Evolutionary conservation across 148 eudicot genomes (phyloP).

Genomic region (Rhododendron henanense): DNA sequence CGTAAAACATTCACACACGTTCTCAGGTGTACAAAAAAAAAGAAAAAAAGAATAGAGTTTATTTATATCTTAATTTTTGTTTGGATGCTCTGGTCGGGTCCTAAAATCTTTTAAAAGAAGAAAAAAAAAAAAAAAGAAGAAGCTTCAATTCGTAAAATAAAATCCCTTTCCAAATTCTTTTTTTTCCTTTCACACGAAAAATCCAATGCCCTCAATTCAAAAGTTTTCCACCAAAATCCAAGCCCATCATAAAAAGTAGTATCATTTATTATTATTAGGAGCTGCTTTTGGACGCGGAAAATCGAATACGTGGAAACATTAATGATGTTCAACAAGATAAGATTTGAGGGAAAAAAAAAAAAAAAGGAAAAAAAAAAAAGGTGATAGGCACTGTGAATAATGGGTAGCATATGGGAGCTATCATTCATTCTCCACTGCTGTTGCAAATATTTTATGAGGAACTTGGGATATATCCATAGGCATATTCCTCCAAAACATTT

Average conservation of each 20-base stretch:
- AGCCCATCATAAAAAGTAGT: not conserved
- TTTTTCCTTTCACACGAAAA: not conserved
- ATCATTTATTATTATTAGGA: not conserved
- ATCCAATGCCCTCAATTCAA: not conserved
- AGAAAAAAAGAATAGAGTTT: not conserved
- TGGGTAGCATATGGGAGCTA: not conserved
- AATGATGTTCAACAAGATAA: not conserved
- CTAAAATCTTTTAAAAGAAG: no score
- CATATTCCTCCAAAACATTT: not conserved
- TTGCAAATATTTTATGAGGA: not conserved
- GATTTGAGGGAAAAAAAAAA: not conserved
- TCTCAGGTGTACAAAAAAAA: not conserved
- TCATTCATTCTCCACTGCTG: not conserved
- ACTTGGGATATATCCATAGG: not conserved
- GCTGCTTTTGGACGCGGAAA: not conserved
- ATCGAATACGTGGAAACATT: not conserved
- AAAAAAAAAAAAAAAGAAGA: no score
- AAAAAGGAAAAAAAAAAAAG: not conserved
- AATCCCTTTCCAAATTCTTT: no score
- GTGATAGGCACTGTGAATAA: not conserved
- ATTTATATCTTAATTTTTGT: not conserved
- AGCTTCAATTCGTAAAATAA: not conserved
- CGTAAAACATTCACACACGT: no score
- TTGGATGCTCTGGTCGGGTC: not conserved
- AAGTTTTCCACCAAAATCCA: not conserved